A percentile compares a stretch with the other conserved stretches of the same genome.
Conservation (phyloP, 257 asterid genomes). For the Mentha longifolia region DNA sequence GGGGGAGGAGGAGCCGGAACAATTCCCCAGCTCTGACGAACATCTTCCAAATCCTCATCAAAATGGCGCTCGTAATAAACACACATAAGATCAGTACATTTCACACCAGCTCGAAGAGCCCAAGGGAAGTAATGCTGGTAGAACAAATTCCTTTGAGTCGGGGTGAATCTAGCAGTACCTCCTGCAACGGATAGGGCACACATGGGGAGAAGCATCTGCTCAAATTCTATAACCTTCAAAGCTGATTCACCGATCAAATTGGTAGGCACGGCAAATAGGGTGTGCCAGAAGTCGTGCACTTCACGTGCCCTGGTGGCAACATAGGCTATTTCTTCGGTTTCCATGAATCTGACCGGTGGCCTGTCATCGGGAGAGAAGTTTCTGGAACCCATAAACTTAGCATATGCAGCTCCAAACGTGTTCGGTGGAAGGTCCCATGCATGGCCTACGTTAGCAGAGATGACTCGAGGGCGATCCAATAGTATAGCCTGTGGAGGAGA, state of each 20-base stretch:
- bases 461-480: slow-evolving; percentile 83
- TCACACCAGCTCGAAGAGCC: slow-evolving; percentile 85
- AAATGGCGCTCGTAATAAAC: slow-evolving; percentile 88
- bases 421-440: slow-evolving; percentile 94
- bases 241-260: slow-evolving; percentile 94
- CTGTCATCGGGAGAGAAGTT: slow-evolving; percentile 95
- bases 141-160: slow-evolving; percentile 72
- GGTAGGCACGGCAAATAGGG: slow-evolving; percentile 86
- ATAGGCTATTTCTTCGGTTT: slow-evolving; percentile 84
- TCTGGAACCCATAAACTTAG: slow-evolving; percentile 91
- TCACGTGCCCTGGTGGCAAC: slow-evolving; percentile 98
- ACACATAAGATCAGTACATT: slow-evolving; percentile 80
- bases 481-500: slow-evolving; percentile 58
- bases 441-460: slow-evolving; percentile 78
- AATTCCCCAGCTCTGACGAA: slow-evolving; percentile 81
- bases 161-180: slow-evolving; percentile 82
- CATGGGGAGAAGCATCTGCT: slow-evolving; percentile 97
- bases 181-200: slow-evolving; percentile 86
- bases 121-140: slow-evolving; percentile 94
- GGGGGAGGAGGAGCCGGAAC: slow-evolving; percentile 80
- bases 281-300: slow-evolving; percentile 98
- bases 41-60: slow-evolving; percentile 81
- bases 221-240: slow-evolving; percentile 85
- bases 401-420: slow-evolving; percentile 97
- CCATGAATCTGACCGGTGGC: slow-evolving; percentile 98